Evolutionary conservation across 2,329 filamentous ascomycete genomes (phyloP), one percentile per base, ranked within the genome.

Genomic region (Cadophora luteo-olivacea): DNA sequence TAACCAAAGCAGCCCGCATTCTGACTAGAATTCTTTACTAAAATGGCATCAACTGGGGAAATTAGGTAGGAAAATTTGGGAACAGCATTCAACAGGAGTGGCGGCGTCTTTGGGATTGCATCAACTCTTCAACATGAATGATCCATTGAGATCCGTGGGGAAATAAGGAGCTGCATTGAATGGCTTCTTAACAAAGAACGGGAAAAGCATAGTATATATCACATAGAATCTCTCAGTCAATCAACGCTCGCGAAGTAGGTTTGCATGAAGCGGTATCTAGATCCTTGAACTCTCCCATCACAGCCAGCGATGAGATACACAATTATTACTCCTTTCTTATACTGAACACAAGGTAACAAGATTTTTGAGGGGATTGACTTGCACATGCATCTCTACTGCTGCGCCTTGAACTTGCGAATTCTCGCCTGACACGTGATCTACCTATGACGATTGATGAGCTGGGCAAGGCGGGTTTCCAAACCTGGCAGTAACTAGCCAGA

Each of bases 11-110:
- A 81, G 79, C 79, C 70, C 78, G 78, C 55, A 80, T 81, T 61
- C 69, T 79, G 63, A 79, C 78, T 55, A 77, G 79, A 60, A 73
- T 81, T 51, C 74, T 81, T 19, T 81, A 80, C 70, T 81, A 74
- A 74, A 55, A 52, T 24, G 11, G 33, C 36, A 48, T 55, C 32
- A 16, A 25, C 49, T 32, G 65, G 61, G 54, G 36, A 41, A 65
- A 38, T 33, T 65, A 49, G 32, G 60, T 67, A 45, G 61, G 24
- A 65, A 52, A 65, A 61, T 32, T 33, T 62, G 41, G 60, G 24
- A 45, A 2, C 51, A 51, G 70, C 71, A 75, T 75, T 74, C 72
- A 74, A 72, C 70, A 67, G 71, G 74, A 71, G 72, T 72, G 54
- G 41, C 48, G 54, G 70, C 69, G 48, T 61, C 48, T 66, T 67